Evolutionary conservation across 352 stramenopile genomes (phyloP).

Genomic region (Poterioochromonas sp.): DNA sequence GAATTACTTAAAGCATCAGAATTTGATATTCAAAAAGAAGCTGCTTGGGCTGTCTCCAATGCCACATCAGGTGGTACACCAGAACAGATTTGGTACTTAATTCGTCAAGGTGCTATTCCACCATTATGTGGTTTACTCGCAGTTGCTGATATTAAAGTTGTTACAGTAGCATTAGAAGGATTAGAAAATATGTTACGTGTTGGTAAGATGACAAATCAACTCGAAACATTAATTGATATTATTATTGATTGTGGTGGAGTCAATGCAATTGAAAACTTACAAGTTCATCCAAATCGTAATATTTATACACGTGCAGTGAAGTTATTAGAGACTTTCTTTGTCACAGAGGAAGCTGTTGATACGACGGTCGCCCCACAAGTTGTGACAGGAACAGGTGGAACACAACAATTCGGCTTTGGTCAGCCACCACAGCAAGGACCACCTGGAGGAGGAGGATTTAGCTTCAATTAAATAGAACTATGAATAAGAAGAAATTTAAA

Average conservation of each 20-base stretch:
- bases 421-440: background rate
- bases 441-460: too few species aligned
- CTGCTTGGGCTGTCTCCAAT: conserved; percentile 97
- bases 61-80: conserved; percentile 83
- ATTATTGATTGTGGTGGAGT: conserved; percentile 90
- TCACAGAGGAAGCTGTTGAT: conserved; percentile 92
- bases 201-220: conserved; percentile 61
- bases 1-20: conserved; percentile 87
- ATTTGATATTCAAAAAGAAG: conserved; percentile 96
- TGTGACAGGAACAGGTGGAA: background rate
- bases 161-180: conserved; percentile 94
- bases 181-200: conserved; percentile 98
- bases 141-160: conserved; percentile 88
- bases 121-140: conserved; percentile 83
- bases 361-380: background rate
- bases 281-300: conserved; percentile 90
- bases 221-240: conserved; percentile 66
- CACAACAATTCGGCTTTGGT: background rate
- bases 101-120: conserved; percentile 88
- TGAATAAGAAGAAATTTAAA: too few species aligned
- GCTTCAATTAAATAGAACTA: too few species aligned
- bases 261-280: conserved; percentile 91
- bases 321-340: conserved; percentile 92
- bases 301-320: conserved; percentile 65
- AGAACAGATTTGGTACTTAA: conserved; percentile 88